Conservation (phyloP, 2,329 filamentous ascomycete genomes). For the Diaporthe caulivora region DNA sequence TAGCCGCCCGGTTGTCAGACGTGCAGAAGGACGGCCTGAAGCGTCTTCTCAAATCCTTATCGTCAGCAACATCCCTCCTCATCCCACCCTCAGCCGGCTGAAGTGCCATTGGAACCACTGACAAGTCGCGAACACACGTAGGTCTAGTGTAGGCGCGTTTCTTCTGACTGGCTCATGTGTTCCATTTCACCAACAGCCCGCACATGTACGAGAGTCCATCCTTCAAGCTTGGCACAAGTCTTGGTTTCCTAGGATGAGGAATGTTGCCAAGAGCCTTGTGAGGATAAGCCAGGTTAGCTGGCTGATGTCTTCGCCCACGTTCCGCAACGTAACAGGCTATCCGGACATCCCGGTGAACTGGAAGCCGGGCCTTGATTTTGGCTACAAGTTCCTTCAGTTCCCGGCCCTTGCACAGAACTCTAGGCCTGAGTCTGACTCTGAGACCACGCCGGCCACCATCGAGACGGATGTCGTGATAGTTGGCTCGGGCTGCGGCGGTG, state of each 20-base stretch:
- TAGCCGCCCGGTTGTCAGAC: slow-evolving; percentile 52
- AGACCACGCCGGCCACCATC: slow-evolving; percentile 63
- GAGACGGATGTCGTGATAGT: slow-evolving; percentile 88
- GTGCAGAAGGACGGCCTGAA: slow-evolving; percentile 53
- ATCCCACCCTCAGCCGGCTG: no score
- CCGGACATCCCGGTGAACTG: slow-evolving; percentile 65
- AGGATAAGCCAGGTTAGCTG: slow-evolving; percentile 67
- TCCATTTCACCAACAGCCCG: slow-evolving; percentile 71
- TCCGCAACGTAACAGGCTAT: slow-evolving; percentile 69
- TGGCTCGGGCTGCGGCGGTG: slow-evolving; percentile 89
- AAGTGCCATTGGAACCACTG: not conserved
- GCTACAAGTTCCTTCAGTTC: slow-evolving; percentile 74
- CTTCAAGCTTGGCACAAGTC: slow-evolving; percentile 73
- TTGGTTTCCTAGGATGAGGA: slow-evolving; percentile 65
- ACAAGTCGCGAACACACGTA: slow-evolving; percentile 48
- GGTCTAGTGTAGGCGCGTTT: slow-evolving; percentile 72
- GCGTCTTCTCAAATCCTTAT: slow-evolving; percentile 54
- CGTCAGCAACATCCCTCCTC: slow-evolving; percentile 49
- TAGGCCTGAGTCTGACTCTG: slow-evolving; percentile 38
- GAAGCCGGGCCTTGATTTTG: slow-evolving; percentile 62
- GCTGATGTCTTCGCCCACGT: slow-evolving; percentile 66
- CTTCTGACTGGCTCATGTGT: slow-evolving; percentile 76
- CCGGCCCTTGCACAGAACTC: slow-evolving; percentile 48
- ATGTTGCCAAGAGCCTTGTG: slow-evolving; percentile 67
- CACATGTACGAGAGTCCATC: slow-evolving; percentile 71